phyloP scores from a whole-genome alignment of 106 monocot species.

The Acorus gramineus region DNA sequence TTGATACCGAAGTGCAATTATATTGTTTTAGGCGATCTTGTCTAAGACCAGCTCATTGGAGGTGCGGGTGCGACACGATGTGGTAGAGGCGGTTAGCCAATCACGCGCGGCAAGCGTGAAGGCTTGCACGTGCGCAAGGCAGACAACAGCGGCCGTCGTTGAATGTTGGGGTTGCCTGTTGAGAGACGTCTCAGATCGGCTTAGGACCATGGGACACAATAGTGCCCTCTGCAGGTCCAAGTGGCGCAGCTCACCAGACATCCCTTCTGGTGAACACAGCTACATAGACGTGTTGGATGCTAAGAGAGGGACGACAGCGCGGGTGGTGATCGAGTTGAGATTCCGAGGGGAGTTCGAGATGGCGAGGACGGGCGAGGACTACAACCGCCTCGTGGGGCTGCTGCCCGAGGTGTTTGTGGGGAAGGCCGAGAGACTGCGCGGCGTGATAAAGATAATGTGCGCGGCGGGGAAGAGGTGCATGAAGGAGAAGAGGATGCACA shows the following conservation, averaged over 20 bases:
- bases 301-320: conserved; percentile 21
- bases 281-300: conserved; percentile 58
- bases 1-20: neutral
- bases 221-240: conserved; percentile 67
- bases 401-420: conserved; percentile 88
- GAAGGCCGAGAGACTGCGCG: conserved; percentile 41
- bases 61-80: conserved; percentile 20
- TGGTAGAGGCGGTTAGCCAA: conserved; percentile 25
- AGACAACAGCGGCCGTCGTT: neutral
- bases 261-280: conserved; percentile 82
- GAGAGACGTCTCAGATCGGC: conserved; percentile 16
- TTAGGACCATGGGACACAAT: conserved; percentile 49
- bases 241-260: conserved; percentile 53
- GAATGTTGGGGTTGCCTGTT: conserved; percentile 36
- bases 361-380: conserved; percentile 54
- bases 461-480: conserved; percentile 72
- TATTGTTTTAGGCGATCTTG: conserved; percentile 30
- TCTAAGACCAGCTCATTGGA: conserved; percentile 41
- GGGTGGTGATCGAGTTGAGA: conserved; percentile 61
- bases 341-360: conserved; percentile 80
- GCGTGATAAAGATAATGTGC: conserved; percentile 65
- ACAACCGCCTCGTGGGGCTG: conserved; percentile 38
- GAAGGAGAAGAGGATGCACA: conserved; percentile 90
- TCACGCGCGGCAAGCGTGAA: conserved; percentile 9
- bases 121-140: conserved; percentile 28